These are phyloP conservation scores for Trypanosoma conorhini DNA, from an alignment of 208 protist genomes.

Conservation along the genomic window DNA sequence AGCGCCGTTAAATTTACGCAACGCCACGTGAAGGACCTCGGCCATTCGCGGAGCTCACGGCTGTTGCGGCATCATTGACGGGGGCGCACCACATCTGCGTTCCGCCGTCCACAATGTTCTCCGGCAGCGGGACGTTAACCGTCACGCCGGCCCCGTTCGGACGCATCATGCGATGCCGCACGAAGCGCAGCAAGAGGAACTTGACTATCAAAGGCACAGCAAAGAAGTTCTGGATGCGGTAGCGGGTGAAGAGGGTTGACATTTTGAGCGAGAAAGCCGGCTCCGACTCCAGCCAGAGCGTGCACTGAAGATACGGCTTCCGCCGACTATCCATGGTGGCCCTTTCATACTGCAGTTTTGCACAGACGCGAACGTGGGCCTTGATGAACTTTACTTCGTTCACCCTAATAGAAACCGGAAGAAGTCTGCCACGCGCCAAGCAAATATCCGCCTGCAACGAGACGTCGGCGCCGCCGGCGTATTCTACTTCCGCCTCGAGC, in stretches of 20 bases:
- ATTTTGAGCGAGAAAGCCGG: slow-evolving; percentile 77
- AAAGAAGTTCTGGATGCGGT: slow-evolving; percentile 73
- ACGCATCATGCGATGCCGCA: slow-evolving; percentile 42
- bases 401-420: slow-evolving; percentile 71
- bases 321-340: slow-evolving; percentile 69
- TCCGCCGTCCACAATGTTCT: slow-evolving; percentile 63
- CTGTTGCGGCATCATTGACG: slow-evolving; percentile 26
- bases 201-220: slow-evolving; percentile 61
- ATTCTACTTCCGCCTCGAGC: slow-evolving; percentile 80
- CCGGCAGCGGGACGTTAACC: slow-evolving; percentile 62
- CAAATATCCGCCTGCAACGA: slow-evolving; percentile 70
- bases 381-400: slow-evolving; percentile 49
- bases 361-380: slow-evolving; percentile 50
- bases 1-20: neutral
- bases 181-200: slow-evolving; percentile 65
- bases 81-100: slow-evolving; percentile 44
- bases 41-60: neutral
- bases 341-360: slow-evolving; percentile 56
- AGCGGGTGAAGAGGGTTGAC: slow-evolving; percentile 58
- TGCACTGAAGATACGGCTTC: slow-evolving; percentile 64
- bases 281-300: slow-evolving; percentile 81
- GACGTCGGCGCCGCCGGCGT: slow-evolving; percentile 63
- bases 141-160: slow-evolving; percentile 35
- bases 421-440: slow-evolving; percentile 63
- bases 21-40: neutral